Evolutionary conservation across 2,329 filamentous ascomycete species (phyloP).

Genomic region (Sphaerulina vaccinii): DNA sequence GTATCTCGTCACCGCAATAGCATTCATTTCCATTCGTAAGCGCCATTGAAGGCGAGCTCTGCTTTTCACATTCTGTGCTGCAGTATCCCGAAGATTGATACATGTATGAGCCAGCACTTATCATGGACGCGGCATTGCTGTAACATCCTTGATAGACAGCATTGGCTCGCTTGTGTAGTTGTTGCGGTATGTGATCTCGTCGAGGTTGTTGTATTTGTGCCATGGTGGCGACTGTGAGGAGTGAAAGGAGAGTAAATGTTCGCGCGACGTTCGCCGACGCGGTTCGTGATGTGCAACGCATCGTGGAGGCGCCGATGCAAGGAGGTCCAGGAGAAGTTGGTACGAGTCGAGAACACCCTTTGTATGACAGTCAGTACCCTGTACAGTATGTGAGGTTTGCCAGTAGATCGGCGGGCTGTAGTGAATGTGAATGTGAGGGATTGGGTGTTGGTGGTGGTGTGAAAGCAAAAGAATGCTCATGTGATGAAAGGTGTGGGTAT

Average conservation of each 20-base stretch:
- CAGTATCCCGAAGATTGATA: slow-evolving; percentile 60
- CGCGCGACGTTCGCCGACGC: slow-evolving; percentile 11
- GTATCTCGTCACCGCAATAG: slow-evolving; percentile 70
- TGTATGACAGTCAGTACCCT: slow-evolving; percentile 3
- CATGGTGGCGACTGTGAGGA: slow-evolving; percentile 22
- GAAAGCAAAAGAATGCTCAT: slow-evolving; percentile 7
- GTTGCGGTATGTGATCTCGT: slow-evolving; percentile 25
- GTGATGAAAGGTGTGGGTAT: slow-evolving; percentile 11
- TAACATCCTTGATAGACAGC: slow-evolving; percentile 59
- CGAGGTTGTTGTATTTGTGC: slow-evolving; percentile 56
- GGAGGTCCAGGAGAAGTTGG: slow-evolving; percentile 44
- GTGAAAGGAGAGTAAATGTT: slow-evolving; percentile 18
- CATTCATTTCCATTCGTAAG: slow-evolving; percentile 66
- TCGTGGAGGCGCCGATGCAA: slow-evolving; percentile 47
- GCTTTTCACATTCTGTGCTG: slow-evolving; percentile 49
- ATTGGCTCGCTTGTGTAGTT: slow-evolving; percentile 52
- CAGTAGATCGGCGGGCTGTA: slow-evolving; percentile 33
- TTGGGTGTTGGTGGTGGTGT: background rate
- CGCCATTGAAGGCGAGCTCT: slow-evolving; percentile 58
- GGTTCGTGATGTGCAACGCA: slow-evolving; percentile 14
- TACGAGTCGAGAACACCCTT: slow-evolving; percentile 14
- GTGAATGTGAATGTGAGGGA: slow-evolving; percentile 2
- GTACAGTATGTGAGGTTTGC: too few species aligned
- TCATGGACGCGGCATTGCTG: slow-evolving; percentile 47
- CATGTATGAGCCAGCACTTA: slow-evolving; percentile 48